Evolutionary conservation across 208 protist species (phyloP), one percentile per base, ranked within the genome.

Genomic region (Acanthamoeba polyphaga): DNA sequence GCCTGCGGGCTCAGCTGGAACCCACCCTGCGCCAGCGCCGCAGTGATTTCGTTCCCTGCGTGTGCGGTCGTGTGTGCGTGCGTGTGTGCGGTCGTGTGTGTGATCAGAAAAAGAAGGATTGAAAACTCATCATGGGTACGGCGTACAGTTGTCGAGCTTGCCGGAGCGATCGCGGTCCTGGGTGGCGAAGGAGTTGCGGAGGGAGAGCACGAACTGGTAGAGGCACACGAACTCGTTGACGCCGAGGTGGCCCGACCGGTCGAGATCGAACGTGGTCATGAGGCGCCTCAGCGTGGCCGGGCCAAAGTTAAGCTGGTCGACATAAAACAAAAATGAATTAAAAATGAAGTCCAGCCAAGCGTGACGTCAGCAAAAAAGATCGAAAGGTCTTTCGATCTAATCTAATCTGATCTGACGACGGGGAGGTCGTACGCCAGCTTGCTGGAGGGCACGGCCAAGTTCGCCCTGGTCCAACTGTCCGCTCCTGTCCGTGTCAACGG

Each of bases 91-190:
- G 68, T 32, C 38, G 29, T 53, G 72, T 72, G 22, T 9, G n/a
- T 4, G 24, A 22, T 12, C 29, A 80, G 12, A 5, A n/a, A n/a
- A n/a, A n/a, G n/a, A n/a, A n/a, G n/a, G n/a, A n/a, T n/a, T n/a
- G n/a, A n/a, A n/a, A n/a, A n/a, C n/a, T n/a, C n/a, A 80, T n/a
- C 38, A 53, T 9, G 10, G 53, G 24, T 38, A 0, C 27, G 66
- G 46, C n/a, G 38, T 82, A 82, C 74, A 82, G 74, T 82, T 82
- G 46, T 82, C 74, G 74, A 82, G 74, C 74, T 82, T 82, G 38
- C 74, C 74, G 8, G 74, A 82, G 46, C 74, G 74, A 27, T 82
- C 38, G 74, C 34, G 29, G 74, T 82, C 74, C 74, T 82, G 74
- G 0, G 74, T 1, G 24, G 38, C 38, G 74, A 82, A 82, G 24